Conservation (phyloP, 73 alveolate genomes). For the Paraurostyla sp. region DNA sequence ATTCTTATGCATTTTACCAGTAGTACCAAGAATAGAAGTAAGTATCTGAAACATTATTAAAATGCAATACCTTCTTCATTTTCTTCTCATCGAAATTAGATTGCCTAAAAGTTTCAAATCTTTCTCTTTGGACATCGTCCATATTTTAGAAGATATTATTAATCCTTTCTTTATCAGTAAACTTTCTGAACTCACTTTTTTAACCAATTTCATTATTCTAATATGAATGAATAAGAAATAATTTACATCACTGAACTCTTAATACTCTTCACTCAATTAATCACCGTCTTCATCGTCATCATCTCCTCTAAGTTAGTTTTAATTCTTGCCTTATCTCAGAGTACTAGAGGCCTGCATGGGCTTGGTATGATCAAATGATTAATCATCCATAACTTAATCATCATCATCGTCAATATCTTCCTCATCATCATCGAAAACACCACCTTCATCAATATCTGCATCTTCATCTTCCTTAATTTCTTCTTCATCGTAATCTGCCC, state of each 20-base stretch:
- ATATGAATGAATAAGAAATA: no score
- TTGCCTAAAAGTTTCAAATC: conserved; percentile 41
- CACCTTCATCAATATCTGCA: conserved; percentile 28
- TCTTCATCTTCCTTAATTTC: not conserved
- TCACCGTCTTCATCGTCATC: conserved; percentile 39
- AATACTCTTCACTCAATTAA: not conserved
- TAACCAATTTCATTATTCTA: not conserved
- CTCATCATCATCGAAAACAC: not conserved
- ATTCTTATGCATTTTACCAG: conserved; percentile 38
- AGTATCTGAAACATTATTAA: not conserved
- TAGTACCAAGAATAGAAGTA: conserved; percentile 17
- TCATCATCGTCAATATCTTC: not conserved
- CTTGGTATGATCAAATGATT: not conserved
- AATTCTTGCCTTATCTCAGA: not conserved
- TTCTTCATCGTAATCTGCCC: not conserved
- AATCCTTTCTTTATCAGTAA: conserved; percentile 35
- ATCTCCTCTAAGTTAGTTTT: not conserved
- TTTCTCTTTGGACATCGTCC: conserved; percentile 27
- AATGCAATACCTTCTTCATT: conserved; percentile 18
- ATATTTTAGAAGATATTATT: conserved; percentile 13
- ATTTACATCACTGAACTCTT: conserved; percentile 6
- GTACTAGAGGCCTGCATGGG: not conserved
- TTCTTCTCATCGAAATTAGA: conserved; percentile 40
- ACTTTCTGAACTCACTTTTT: conserved; percentile 4
- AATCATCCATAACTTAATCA: conserved; percentile 31